Evolutionary conservation across 2,329 filamentous ascomycete species (phyloP), one percentile per base, ranked within the genome.

Genomic region (Hirsutella rhossiliensis): DNA sequence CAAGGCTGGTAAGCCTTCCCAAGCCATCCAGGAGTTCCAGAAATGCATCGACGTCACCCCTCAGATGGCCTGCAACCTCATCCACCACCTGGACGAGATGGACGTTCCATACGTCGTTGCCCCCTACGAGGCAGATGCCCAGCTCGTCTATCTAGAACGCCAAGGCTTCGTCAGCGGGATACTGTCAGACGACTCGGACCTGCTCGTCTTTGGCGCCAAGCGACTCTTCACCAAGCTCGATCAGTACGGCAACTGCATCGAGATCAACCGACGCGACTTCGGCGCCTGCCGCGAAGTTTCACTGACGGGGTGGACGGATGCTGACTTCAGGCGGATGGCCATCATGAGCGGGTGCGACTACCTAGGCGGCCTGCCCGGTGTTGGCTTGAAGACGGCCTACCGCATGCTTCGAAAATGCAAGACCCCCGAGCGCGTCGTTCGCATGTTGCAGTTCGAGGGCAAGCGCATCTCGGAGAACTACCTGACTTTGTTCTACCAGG

Each of bases 331-430:
- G 47, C 81, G 80, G 43, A 98, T 98, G 92, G 87, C 89, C 36
- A 98, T 98, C 52, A 67, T 98, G 47, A 95, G 88, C 58, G 92
- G 92, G 8, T 98, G 92, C 59, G 92, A 98, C 60, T 98, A 98
- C 61, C 74, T 97, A n/a, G 71, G 82, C 3, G 84, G 84, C 46
- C 85, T 98, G 48, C 82, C 79, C 45, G 84, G 84, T 42, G 79
- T 98, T 63, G 92, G 92, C 0, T 63, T 98, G 45, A 97, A 96
- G 69, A 97, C 89, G 6, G 90, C 92, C 1, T 85, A 98, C 62
- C 81, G 88, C 38, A 78, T 92, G 68, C 75, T 98, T 47, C 80
- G 90, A 47, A 95, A 94, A 62, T 78, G 95, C 66, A 95, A 90
- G 62, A 86, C 79, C 1, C 76, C 92, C 6, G 90, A 97, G 43